Evolutionary conservation across 306 rosid genomes (phyloP), one percentile per base, ranked within the genome.

Genomic region (Cicer pinnatifidum): DNA sequence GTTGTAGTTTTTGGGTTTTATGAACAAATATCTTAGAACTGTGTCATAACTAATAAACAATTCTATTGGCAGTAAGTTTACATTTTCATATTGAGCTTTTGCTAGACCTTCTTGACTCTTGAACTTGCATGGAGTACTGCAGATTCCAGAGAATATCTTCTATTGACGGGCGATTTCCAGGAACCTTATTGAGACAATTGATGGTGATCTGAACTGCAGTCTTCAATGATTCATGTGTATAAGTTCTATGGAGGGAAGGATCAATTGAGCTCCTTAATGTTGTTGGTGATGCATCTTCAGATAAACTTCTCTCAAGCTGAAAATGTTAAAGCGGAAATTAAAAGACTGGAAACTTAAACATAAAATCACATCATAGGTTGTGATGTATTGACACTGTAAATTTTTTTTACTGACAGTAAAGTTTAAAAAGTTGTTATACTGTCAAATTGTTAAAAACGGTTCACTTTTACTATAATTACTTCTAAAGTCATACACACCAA

Each of bases 71-170:
- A 13, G 46, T 39, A 52, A 66, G 11, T 44, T 50, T 75, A 84
- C 60, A 81, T 15, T 71, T 38, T 78, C 33, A 71, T 44, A 53
- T 58, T 59, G 74, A 90, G 84, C 79, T 82, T 90, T 59, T 88
- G 80, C 96, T 89, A 39, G 84, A 85, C 91, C 98, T 88, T 1
- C 98, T 88, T 1, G 90, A 91, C 73, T 89, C 98, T 83, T 94
- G 97, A 76, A 91, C 96, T 79, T 94, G 98, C 78, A 89, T 80
- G 12, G 98, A 80, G 63, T 94, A 94, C 83, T 91, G 97, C 84
- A 94, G 74, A 78, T 94, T 86, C 98, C 98, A 94, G 8, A 91
- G 83, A 54, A 91, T 85, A 19, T 94, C 96, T 66, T 94, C 97
- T 9, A 94, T 87, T 0, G 98, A 94, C 70, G 98, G 98, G 17